Conservation (phyloP, 192 early-diverging fungal species). For the Coemansia sp. region DNA sequence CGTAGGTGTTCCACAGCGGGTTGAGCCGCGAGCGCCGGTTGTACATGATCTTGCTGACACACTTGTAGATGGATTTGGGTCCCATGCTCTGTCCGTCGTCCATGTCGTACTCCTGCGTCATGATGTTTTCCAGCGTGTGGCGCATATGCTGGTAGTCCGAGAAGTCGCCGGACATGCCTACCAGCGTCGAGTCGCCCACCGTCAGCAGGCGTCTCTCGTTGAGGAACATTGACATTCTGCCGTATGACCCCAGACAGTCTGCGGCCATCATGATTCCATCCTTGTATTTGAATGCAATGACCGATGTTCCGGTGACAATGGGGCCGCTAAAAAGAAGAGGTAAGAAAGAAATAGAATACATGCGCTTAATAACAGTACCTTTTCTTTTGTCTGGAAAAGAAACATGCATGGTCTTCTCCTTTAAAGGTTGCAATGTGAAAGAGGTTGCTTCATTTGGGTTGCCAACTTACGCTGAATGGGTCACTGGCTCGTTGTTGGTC, state of each 20-base stretch:
- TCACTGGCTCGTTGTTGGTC: slow-evolving; percentile 49
- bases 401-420: neutral
- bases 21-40: slow-evolving; percentile 82
- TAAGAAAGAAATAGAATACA: neutral
- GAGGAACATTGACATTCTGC: slow-evolving; percentile 89
- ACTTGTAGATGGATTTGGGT: slow-evolving; percentile 89
- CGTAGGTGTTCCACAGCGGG: slow-evolving; percentile 94
- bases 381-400: neutral
- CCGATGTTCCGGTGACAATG: slow-evolving; percentile 91
- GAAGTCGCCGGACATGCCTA: slow-evolving; percentile 92
- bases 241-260: slow-evolving; percentile 95
- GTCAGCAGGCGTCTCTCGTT: slow-evolving; percentile 80
- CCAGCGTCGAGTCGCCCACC: slow-evolving; percentile 81
- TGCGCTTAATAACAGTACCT: too few species aligned
- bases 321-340: slow-evolving; percentile 52
- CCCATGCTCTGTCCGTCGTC: slow-evolving; percentile 88
- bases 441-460: too few species aligned
- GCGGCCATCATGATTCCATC: slow-evolving; percentile 97
- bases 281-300: slow-evolving; percentile 93
- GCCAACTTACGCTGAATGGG: slow-evolving; percentile 60
- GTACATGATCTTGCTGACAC: slow-evolving; percentile 90
- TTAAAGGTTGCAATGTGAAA: neutral
- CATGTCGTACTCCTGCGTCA: slow-evolving; percentile 84
- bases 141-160: slow-evolving; percentile 93
- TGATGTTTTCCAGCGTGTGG: slow-evolving; percentile 76